These are phyloP conservation scores for Neofusicoccum parvum DNA, from an alignment of 2,329 filamentous ascomycete species.

Conservation along the genomic window DNA sequence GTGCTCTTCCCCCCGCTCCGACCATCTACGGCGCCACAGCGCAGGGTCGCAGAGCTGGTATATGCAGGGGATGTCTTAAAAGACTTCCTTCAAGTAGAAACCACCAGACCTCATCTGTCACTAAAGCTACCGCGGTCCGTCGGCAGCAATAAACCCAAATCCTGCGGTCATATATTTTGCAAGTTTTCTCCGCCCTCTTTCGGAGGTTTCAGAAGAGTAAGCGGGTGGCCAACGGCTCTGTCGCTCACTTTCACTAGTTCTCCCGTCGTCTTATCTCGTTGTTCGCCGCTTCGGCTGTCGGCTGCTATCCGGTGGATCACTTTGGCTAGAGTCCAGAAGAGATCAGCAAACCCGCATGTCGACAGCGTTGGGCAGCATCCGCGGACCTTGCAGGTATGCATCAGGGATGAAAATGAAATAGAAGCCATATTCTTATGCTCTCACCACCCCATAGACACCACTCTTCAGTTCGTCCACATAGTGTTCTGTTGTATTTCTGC, in stretches of 20 bases:
- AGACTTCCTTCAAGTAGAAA: background rate
- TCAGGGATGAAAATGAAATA: no score
- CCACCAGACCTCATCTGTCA: background rate
- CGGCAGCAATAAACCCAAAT: background rate
- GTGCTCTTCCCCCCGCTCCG: background rate
- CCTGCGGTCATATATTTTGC: background rate
- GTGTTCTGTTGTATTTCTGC: background rate
- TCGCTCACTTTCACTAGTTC: background rate
- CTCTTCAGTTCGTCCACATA: background rate
- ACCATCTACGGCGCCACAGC: background rate
- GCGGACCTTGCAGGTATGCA: no score
- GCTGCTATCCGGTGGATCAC: background rate
- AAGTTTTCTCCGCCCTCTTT: background rate
- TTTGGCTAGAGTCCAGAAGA: background rate
- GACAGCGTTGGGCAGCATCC: background rate
- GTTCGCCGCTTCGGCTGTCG: background rate
- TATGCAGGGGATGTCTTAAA: background rate
- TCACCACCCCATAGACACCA: no score
- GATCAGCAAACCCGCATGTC: background rate
- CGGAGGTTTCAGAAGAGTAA: background rate
- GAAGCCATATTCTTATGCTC: no score
- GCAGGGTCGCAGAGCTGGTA: background rate
- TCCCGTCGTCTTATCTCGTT: background rate
- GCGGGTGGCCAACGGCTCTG: background rate
- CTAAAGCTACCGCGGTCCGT: background rate